Percentiles rank a stretch among this genome's conserved stretches.
These are phyloP conservation scores for Wickerhamomyces alni DNA, from an alignment of 805 yeast genomes.

Conservation along the genomic window DNA sequence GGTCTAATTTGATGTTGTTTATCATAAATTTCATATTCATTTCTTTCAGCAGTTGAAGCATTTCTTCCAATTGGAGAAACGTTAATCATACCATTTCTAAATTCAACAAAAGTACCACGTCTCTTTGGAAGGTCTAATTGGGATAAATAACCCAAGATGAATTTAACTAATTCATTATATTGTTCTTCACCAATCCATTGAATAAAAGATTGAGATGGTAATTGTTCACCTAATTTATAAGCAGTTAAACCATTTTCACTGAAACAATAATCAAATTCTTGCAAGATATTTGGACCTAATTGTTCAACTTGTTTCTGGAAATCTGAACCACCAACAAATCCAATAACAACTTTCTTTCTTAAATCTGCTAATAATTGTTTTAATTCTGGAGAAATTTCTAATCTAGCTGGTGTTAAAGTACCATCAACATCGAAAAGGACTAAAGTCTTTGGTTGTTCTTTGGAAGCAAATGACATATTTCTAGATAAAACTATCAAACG, in stretches of 20 bases:
- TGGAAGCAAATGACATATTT: slow-evolving; percentile 57
- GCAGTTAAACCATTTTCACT: slow-evolving; percentile 98
- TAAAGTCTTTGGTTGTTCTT: slow-evolving; percentile 78
- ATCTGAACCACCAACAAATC: slow-evolving; percentile 98
- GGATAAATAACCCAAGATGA: slow-evolving; percentile 78
- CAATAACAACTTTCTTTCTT: slow-evolving; percentile 90
- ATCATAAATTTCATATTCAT: slow-evolving; percentile 85
- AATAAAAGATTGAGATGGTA: slow-evolving; percentile 92
- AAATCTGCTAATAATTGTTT: slow-evolving; percentile 60
- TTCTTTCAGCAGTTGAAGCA: slow-evolving; percentile 90
- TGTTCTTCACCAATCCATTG: slow-evolving; percentile 93
- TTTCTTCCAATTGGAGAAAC: slow-evolving; percentile 98
- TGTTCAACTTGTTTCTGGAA: slow-evolving; percentile 93
- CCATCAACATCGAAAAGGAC: slow-evolving; percentile 98
- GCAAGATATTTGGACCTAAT: slow-evolving; percentile 72
- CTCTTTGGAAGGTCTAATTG: slow-evolving; percentile 89
- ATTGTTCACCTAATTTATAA: slow-evolving; percentile 80
- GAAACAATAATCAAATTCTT: slow-evolving; percentile 91
- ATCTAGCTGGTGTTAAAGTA: slow-evolving; percentile 96
- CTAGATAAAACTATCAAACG: neutral
- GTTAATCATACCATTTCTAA: slow-evolving; percentile 99
- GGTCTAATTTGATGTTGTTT: slow-evolving; percentile 75
- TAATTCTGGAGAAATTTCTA: slow-evolving; percentile 71
- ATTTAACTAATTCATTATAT: slow-evolving; percentile 84
- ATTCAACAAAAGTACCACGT: slow-evolving; percentile 98